Conservation (phyloP, 768 basidiomycete species). For the Coprinopsis strossmayeri region DNA sequence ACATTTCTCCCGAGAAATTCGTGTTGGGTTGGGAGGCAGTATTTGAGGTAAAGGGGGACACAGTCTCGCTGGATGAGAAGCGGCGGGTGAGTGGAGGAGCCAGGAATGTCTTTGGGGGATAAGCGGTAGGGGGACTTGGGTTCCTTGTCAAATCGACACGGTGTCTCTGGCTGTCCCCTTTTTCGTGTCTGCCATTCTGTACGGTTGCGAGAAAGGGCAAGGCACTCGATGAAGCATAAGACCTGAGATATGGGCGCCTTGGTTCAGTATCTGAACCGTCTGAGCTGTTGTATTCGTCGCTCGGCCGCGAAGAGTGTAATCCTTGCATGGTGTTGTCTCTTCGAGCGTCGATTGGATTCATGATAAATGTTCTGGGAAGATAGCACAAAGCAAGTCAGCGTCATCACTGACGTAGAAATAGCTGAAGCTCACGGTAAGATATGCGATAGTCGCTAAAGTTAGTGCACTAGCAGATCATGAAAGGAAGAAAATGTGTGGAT, state of each 20-base stretch:
- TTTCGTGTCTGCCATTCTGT: background rate
- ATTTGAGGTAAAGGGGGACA: background rate
- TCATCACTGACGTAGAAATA: too few relatives aligned
- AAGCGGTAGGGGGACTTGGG: background rate
- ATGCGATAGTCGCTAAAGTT: too few relatives aligned
- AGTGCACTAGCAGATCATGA: too few relatives aligned
- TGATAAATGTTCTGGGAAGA: too few relatives aligned
- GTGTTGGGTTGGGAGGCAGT: background rate
- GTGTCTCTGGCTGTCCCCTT: background rate
- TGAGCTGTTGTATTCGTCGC: too few relatives aligned
- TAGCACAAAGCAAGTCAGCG: too few relatives aligned
- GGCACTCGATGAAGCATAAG: background rate
- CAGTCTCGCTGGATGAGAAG: background rate
- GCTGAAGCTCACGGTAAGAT: too few relatives aligned
- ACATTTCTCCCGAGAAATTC: background rate
- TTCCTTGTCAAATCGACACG: background rate
- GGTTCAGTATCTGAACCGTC: too few relatives aligned
- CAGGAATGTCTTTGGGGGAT: conserved; percentile 1
- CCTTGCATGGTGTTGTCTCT: too few relatives aligned
- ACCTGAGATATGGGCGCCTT: too few relatives aligned
- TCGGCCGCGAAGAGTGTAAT: background rate
- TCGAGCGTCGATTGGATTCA: too few relatives aligned
- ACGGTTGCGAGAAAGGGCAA: background rate
- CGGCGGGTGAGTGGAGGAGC: background rate
- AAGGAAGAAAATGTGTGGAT: too few relatives aligned